Conservation (phyloP, 208 protist genomes). For the Trypanosoma grayi region DNA sequence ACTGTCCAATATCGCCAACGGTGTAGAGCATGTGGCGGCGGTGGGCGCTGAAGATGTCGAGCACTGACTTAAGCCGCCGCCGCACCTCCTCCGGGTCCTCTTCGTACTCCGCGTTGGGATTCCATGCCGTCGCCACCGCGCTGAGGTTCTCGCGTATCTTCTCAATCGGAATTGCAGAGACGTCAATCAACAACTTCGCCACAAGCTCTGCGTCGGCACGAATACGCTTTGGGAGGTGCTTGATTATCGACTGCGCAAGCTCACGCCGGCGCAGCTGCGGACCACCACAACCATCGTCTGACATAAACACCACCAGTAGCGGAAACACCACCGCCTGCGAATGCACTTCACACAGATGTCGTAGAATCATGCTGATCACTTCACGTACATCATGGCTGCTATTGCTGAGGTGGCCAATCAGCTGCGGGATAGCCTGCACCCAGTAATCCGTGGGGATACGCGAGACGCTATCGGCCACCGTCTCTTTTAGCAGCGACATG, state of each 20-base stretch:
- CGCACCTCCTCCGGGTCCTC: slow-evolving; percentile 84
- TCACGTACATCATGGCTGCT: slow-evolving; percentile 87
- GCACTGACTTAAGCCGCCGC: slow-evolving; percentile 55
- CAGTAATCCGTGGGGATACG: slow-evolving; percentile 97
- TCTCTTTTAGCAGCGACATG: slow-evolving; percentile 81
- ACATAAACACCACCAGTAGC: slow-evolving; percentile 96
- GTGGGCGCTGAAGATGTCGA: slow-evolving; percentile 83
- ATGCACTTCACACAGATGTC: slow-evolving; percentile 94
- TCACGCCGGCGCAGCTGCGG: slow-evolving; percentile 48
- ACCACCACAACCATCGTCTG: slow-evolving; percentile 41
- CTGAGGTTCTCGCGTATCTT: slow-evolving; percentile 86
- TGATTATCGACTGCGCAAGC: slow-evolving; percentile 73
- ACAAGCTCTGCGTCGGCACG: slow-evolving; percentile 78
- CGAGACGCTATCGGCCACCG: slow-evolving; percentile 91
- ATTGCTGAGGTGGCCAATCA: slow-evolving; percentile 98
- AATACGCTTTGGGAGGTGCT: slow-evolving; percentile 84
- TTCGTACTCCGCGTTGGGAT: slow-evolving; percentile 90
- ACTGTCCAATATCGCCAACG: slow-evolving; percentile 88
- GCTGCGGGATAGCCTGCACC: slow-evolving; percentile 98
- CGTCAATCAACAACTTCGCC: slow-evolving; percentile 78
- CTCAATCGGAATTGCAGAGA: slow-evolving; percentile 88
- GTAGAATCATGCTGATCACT: slow-evolving; percentile 95
- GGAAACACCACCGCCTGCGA: slow-evolving; percentile 99
- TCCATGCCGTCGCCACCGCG: slow-evolving; percentile 84
- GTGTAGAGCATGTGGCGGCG: slow-evolving; percentile 80